Base-by-base conservation (phyloP, 1,139 yeast genomes). In the Pichia sp. region DNA sequence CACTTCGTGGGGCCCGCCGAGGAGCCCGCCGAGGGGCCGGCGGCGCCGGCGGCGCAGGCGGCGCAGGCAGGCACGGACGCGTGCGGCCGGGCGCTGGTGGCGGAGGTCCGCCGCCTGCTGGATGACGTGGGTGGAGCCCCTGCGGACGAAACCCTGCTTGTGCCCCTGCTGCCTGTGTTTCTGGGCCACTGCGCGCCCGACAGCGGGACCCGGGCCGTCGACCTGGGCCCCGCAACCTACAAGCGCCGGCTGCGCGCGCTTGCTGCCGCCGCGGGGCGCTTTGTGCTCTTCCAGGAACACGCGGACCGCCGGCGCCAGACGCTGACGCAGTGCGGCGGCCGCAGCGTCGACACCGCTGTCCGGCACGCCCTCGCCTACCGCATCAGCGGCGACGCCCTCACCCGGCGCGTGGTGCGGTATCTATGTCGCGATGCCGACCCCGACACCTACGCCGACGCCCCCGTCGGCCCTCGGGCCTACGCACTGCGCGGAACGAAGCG, bases 241-340 rank as follows among this genome's bases (percentile, higher is more conserved):
- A 45, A 45, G 40, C 8, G 29, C 13, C 15, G 13, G 23, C 26
- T 45, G 38, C 49, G 49, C 11, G 15, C 26, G 29, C 23, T 45
- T 8, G 38, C 36, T 7, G 19, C 49, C 5, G 19, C 23, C 8
- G 11, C 23, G 10, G 38, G 16, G 23, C 41, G 38, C 23, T 45
- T 45, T 31, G 49, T 45, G 38, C 49, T 45, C 16, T 45, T 45
- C 38, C 49, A 45, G 49, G 23, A 34, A 26, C 47, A n/a, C 34
- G 36, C 26, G 46, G 47, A 6, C 23, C 47, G n/a, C 34, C 36
- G 47, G 19, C 15, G n/a, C 16, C 11, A 8, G 34, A n/a, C 47
- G 16, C 34, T 45, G 36, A 32, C 8, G 41, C 16, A 15, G 41
- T 11, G 16, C 16, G 41, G 41, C 41, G n/a, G 36, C 13, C 36